phyloP scores from a whole-genome alignment of 2,329 filamentous ascomycete species.

The Saccharata proteae region DNA sequence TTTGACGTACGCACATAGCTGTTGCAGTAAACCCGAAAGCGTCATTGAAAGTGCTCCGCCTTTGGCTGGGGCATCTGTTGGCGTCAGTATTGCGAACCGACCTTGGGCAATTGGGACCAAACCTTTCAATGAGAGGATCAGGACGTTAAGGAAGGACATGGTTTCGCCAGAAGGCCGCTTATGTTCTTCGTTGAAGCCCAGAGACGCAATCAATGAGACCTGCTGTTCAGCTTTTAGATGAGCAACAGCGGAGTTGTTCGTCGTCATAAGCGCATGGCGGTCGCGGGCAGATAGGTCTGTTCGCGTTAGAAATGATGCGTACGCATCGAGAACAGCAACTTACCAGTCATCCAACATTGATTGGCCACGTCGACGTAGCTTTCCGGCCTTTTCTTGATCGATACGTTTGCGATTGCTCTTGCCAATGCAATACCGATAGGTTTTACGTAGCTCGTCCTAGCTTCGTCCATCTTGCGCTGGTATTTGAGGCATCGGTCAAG shows the following conservation, averaged over 20 bases:
- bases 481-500: no score
- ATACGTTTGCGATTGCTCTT: no score
- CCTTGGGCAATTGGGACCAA: background rate
- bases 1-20: constrained; percentile 4
- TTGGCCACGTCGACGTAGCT: no score
- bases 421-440: no score
- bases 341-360: no score
- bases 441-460: no score
- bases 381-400: no score
- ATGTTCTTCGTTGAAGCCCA: constrained; percentile 3
- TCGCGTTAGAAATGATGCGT: no score
- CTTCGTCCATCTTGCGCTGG: no score
- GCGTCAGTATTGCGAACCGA: background rate
- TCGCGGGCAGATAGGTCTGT: constrained; percentile 6
- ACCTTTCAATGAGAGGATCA: constrained; percentile 7
- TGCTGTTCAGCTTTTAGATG: constrained; percentile 3
- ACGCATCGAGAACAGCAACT: no score
- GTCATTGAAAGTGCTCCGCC: constrained; percentile 3
- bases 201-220: constrained; percentile 3
- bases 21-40: constrained; percentile 3
- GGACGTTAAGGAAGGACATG: constrained; percentile 4
- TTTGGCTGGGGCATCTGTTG: constrained; percentile 6
- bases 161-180: constrained; percentile 2
- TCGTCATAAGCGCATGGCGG: constrained; percentile 5
- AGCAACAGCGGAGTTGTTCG: constrained; percentile 2